Conservation (phyloP, 2,329 filamentous ascomycete genomes). For the Phoma sp. region DNA sequence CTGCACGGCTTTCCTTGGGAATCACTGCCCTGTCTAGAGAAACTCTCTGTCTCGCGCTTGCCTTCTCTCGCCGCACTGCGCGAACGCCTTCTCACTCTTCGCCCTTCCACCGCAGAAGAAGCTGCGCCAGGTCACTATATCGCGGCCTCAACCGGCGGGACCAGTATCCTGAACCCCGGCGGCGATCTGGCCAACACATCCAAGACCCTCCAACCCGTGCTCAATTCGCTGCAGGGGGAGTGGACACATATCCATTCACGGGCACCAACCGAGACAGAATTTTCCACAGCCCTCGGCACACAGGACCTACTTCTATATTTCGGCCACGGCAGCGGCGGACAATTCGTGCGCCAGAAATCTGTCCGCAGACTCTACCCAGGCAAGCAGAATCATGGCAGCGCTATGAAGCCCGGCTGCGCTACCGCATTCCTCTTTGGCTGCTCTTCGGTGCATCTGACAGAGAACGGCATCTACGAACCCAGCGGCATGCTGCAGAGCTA, state of each 20-base stretch:
- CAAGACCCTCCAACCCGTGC: slow-evolving; percentile 70
- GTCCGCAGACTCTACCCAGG: slow-evolving; percentile 72
- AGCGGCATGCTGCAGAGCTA: slow-evolving; percentile 91
- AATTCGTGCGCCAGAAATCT: slow-evolving; percentile 87
- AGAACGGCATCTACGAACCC: slow-evolving; percentile 83
- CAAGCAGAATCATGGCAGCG: slow-evolving; percentile 44
- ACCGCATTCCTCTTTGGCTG: slow-evolving; percentile 93
- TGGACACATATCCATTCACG: slow-evolving; percentile 76
- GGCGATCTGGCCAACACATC: slow-evolving; percentile 84
- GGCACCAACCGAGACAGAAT: slow-evolving; percentile 77
- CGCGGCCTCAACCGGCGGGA: slow-evolving; percentile 61
- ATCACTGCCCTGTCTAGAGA: slow-evolving; percentile 83
- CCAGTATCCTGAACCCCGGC: slow-evolving; percentile 89
- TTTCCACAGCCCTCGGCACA: slow-evolving; percentile 69
- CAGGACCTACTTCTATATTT: slow-evolving; percentile 88
- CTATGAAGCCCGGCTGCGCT: slow-evolving; percentile 62
- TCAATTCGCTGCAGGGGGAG: slow-evolving; percentile 56
- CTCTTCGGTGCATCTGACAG: slow-evolving; percentile 79
- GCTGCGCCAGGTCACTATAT: slow-evolving; percentile 52
- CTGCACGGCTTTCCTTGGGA: slow-evolving; percentile 96
- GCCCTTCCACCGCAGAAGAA: slow-evolving; percentile 23
- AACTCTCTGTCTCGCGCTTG: slow-evolving; percentile 81
- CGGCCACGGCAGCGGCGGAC: slow-evolving; percentile 91
- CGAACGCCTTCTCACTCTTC: slow-evolving; percentile 70
- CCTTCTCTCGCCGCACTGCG: slow-evolving; percentile 85